Base-by-base conservation (phyloP, 2,329 filamentous ascomycete species). In the Pestalotiopsis sp. region DNA sequence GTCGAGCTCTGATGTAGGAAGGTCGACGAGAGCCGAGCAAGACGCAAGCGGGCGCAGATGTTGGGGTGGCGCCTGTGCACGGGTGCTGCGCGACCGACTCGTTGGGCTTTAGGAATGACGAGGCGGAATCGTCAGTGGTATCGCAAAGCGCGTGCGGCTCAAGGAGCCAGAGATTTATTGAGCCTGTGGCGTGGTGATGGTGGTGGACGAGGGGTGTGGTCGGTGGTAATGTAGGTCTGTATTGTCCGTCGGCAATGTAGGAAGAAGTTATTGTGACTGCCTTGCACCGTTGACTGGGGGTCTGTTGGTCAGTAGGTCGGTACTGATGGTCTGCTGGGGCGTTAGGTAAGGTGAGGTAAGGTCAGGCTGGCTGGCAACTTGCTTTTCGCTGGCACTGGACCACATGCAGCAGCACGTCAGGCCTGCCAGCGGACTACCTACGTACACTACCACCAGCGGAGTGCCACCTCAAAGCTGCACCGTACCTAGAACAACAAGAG, bases 211-310 rank as follows among this genome's bases (percentile, higher is more conserved):
- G 61, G 61, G 52, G 61, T 64, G 36, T 20, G 12, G 27, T 27
- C 36, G 27, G 59, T 38, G 36, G 27, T 62, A n/a, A n/a, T n/a
- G n/a, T n/a, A 36, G 38, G 59, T 38, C 17, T 20, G 27, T 13
- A 14, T 20, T 36, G 36, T 38, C n/a, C 2, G 25, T 61, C 17
- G 59, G n/a, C n/a, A 38, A 12, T 38, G 59, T 14, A 20, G 59
- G 31, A 20, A 62, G 31, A 20, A 62, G 62, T 17, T 45, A 64
- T 49, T 49, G 62, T 64, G 62, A 64, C 62, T 64, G 62, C 62
- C 62, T 64, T 45, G 62, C n/a, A 45, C n/a, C 62, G 62, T 27
- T 52, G 38, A 64, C n/a, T 64, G 62, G 38, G 20, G 38, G 38
- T 25, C n/a, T 41, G 12, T n/a, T n/a, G 45, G 45, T 52, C 45